Conservation (phyloP, 202 grass and related monocot species). For the Miscanthus sacchariflorus region DNA sequence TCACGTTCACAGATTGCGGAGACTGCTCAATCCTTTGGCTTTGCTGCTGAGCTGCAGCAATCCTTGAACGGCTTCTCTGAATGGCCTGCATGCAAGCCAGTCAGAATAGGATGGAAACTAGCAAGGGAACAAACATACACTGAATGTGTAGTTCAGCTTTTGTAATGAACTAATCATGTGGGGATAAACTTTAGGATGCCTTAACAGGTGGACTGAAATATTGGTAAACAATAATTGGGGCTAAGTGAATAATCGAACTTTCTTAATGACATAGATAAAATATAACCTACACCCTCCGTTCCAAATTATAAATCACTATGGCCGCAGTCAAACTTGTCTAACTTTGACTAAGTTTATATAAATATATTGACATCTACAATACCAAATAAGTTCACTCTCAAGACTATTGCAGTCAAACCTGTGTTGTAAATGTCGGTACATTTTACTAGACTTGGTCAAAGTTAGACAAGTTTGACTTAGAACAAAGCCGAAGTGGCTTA, state of each 20-base stretch:
- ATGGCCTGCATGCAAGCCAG: constrained; percentile 59
- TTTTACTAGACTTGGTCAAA: background rate
- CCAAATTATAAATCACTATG: background rate
- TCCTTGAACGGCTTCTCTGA: constrained; percentile 61
- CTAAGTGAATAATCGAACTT: background rate
- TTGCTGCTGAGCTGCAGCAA: constrained; percentile 51
- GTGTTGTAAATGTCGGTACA: background rate
- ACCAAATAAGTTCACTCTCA: background rate
- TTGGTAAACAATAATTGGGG: background rate
- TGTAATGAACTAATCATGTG: constrained; percentile 18
- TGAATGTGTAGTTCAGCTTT: constrained; percentile 8
- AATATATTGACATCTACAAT: background rate
- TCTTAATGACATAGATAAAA: constrained; percentile 12
- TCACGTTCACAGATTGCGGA: constrained; percentile 6
- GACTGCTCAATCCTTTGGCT: constrained; percentile 42
- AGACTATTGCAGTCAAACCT: background rate
- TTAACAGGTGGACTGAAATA: constrained; percentile 10
- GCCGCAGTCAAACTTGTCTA: background rate
- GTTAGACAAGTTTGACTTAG: background rate
- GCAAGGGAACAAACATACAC: background rate
- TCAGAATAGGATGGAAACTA: constrained; percentile 19
- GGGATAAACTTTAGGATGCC: constrained; percentile 4
- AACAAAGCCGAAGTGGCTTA: background rate
- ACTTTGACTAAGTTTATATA: background rate
- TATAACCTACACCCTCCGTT: background rate